Base-by-base conservation (phyloP, 495 filamentous ascomycete species). In the Xylaria palmicola region DNA sequence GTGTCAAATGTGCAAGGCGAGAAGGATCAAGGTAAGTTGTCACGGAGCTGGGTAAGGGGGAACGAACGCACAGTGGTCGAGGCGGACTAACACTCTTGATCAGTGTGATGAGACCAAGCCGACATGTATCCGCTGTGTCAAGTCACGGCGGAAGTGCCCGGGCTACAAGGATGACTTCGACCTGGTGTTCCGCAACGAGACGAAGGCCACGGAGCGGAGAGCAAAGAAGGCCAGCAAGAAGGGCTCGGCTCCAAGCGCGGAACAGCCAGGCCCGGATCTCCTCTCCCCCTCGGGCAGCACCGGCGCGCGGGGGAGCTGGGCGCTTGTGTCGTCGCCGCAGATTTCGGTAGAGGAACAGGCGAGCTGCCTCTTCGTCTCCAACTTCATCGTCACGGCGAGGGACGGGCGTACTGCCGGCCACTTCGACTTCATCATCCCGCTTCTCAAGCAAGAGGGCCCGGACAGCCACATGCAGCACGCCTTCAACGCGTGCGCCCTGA, bases 41-140 rank as follows among this genome's bases (percentile, higher is more conserved):
- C 36, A 36, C 59, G 55, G 48, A 1, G 24, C 19, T 41, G 19
- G 12, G n/a, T n/a, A n/a, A n/a, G n/a, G 8, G 12, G 27, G n/a
- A 13, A 41, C 15, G 29, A 24, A 12, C 24, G 13, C 30, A 30
- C 32, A 13, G 15, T 15, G n/a, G n/a, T n/a, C n/a, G 47, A 44
- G 36, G 49, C 12, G 15, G n/a, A 65, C 66, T 65, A 45, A 65
- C 61, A 47, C 3, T 47, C 22, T 24, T 37, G 6, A 36, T 5
- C 45, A 87, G 85, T 91, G 88, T 70, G 88, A 91, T 67, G 86
- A 90, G 70, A 83, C 79, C 36, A 84, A 82, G 62, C 87, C 88
- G 20, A 81, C 80, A 6, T 91, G 88, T 71, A 82, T 82, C 36
- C 87, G 89, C 68, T 91, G 88, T 65, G 65, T 76, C 65, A 88